A percentile compares a stretch with the other conserved stretches of the same genome.
Conservation (phyloP, 2,329 filamentous ascomycete species). For the Aspergillus ruber region DNA sequence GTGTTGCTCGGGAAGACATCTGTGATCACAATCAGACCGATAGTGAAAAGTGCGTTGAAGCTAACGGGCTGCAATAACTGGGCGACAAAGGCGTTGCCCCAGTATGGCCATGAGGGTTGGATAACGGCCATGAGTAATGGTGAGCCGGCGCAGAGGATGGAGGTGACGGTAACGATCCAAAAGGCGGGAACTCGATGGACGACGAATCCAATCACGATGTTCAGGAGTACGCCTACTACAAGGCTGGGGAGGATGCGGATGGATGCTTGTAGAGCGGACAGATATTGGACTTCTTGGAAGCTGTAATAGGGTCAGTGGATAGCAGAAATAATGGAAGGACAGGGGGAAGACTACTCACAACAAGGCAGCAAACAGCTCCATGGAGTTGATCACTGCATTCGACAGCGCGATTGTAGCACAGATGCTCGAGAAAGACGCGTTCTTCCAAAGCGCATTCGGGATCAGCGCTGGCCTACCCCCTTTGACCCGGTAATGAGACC, state of each 20-base stretch:
- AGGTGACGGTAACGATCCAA: conserved; percentile 36
- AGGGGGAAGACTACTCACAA: conserved; percentile 36
- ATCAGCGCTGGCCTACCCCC: conserved; percentile 49
- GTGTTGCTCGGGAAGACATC: conserved; percentile 28
- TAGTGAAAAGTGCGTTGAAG: conserved; percentile 14
- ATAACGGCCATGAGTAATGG: conserved; percentile 53
- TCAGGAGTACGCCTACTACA: conserved; percentile 38
- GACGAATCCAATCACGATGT: conserved; percentile 42
- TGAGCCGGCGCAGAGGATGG: conserved; percentile 39
- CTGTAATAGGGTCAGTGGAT: conserved; percentile 22
- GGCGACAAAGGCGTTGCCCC: conserved; percentile 42
- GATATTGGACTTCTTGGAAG: conserved; percentile 47
- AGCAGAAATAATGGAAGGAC: neutral
- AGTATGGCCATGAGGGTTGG: conserved; percentile 46
- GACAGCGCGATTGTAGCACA: conserved; percentile 47
- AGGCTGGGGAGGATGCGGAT: conserved; percentile 43
- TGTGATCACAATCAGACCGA: conserved; percentile 11
- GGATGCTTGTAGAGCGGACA: conserved; percentile 42
- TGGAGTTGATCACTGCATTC: conserved; percentile 41
- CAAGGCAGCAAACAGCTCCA: conserved; percentile 45
- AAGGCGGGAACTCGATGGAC: conserved; percentile 38
- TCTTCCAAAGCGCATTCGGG: conserved; percentile 58
- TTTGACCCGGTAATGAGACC: conserved; percentile 47
- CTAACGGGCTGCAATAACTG: conserved; percentile 18
- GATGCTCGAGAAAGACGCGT: conserved; percentile 49